A percentile compares a stretch with the other conserved stretches of the same genome.
These are phyloP conservation scores for Cantharellus anzutake DNA, from an alignment of 768 basidiomycete genomes.

Conservation along the genomic window DNA sequence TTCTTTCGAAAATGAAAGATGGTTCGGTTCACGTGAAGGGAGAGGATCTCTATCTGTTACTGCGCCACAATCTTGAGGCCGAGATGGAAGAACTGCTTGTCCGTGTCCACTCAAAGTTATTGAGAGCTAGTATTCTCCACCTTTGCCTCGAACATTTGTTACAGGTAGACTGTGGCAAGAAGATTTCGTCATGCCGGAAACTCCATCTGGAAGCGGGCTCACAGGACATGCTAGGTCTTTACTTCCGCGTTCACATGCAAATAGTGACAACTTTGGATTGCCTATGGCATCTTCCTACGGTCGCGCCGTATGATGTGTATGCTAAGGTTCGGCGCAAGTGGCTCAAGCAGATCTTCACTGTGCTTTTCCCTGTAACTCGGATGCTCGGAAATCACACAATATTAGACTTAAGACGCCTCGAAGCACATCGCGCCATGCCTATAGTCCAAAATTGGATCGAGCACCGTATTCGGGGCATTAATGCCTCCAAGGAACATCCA, in stretches of 20 bases:
- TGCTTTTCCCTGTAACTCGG: not conserved
- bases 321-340: not conserved
- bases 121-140: not conserved
- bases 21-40: not conserved
- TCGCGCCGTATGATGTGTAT: not conserved
- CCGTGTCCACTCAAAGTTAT: not conserved
- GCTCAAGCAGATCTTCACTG: not conserved
- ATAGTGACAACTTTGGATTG: not conserved
- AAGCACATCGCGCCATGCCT: not conserved
- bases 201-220: not conserved
- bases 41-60: not conserved
- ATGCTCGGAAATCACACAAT: not conserved
- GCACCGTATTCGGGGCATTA: not conserved
- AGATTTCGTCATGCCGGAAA: not conserved
- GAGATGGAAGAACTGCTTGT: not conserved
- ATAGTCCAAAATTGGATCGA: not conserved
- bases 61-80: not conserved
- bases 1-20: no score
- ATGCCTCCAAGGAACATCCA: no score
- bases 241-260: not conserved
- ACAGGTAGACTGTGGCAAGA: not conserved
- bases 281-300: not conserved
- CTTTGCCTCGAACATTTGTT: not conserved
- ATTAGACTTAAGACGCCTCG: not conserved
- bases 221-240: not conserved